phyloP scores from a whole-genome alignment of 2,329 filamentous ascomycete species.

The Grosmannia clavigera region DNA sequence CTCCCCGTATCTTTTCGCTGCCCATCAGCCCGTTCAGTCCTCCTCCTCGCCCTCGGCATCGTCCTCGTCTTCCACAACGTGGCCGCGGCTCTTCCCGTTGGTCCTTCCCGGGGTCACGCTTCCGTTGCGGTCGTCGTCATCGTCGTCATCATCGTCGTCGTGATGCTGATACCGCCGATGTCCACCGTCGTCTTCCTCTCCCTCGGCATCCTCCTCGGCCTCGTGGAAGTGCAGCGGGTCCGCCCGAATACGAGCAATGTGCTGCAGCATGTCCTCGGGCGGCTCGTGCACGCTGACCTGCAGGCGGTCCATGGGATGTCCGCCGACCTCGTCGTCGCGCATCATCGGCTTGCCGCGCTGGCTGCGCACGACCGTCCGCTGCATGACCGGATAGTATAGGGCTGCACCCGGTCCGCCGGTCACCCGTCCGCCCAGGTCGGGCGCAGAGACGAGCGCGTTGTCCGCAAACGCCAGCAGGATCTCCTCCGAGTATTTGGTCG shows the following conservation, averaged over 20 bases:
- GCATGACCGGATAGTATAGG: slow-evolving; percentile 58
- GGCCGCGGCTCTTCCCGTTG: slow-evolving; percentile 6
- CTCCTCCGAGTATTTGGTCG: slow-evolving; percentile 52
- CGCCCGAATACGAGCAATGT: slow-evolving; percentile 39
- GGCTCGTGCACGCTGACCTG: slow-evolving; percentile 44
- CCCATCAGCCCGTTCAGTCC: background rate
- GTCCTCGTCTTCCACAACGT: slow-evolving; percentile 17
- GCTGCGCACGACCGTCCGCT: slow-evolving; percentile 48
- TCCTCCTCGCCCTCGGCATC: slow-evolving; percentile 34
- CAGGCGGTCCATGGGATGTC: slow-evolving; percentile 42
- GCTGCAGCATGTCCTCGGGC: slow-evolving; percentile 36
- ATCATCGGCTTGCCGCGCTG: slow-evolving; percentile 50
- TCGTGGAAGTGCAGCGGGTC: slow-evolving; percentile 38
- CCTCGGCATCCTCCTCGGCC: slow-evolving; percentile 20
- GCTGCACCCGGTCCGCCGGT: slow-evolving; percentile 41
- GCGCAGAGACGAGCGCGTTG: slow-evolving; percentile 21
- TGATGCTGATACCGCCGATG: slow-evolving; percentile 10
- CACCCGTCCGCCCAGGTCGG: slow-evolving; percentile 20
- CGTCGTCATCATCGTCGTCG: background rate
- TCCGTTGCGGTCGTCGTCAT: background rate
- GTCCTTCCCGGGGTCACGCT: slow-evolving; percentile 8
- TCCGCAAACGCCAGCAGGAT: slow-evolving; percentile 47
- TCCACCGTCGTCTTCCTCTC: slow-evolving; percentile 16
- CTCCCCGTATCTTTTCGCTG: background rate
- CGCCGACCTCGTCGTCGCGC: slow-evolving; percentile 19